phyloP scores from a whole-genome alignment of 805 yeast genomes.

The Danielia oregonensis region DNA sequence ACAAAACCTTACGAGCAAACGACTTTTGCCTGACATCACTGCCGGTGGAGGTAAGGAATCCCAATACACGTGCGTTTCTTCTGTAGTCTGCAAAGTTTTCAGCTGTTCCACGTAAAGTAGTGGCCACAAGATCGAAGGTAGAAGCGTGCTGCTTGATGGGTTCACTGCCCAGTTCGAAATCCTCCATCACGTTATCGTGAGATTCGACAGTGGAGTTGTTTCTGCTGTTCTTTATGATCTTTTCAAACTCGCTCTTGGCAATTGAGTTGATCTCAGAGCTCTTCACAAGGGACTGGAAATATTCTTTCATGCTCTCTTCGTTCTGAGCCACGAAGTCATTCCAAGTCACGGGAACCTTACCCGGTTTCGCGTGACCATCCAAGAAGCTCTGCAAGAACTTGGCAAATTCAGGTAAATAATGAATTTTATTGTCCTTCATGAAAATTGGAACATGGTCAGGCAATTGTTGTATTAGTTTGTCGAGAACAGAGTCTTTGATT shows the following conservation, averaged over 20 bases:
- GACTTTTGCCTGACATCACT: slow-evolving; percentile 12
- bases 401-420: slow-evolving; percentile 37
- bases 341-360: slow-evolving; percentile 18
- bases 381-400: slow-evolving; percentile 30
- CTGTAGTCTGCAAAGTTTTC: slow-evolving; percentile 39
- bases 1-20: slow-evolving; percentile 23
- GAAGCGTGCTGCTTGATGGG: slow-evolving; percentile 8
- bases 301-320: slow-evolving; percentile 17
- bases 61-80: slow-evolving; percentile 37
- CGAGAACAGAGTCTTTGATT: slow-evolving; percentile 16
- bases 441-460: slow-evolving; percentile 33
- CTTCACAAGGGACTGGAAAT: slow-evolving; percentile 10
- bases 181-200: slow-evolving; percentile 24
- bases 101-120: slow-evolving; percentile 31
- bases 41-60: slow-evolving; percentile 33
- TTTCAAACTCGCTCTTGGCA: slow-evolving; percentile 21
- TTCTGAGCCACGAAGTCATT: slow-evolving; percentile 20
- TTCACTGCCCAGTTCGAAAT: slow-evolving; percentile 16
- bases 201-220: slow-evolving; percentile 23
- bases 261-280: slow-evolving; percentile 13
- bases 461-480: slow-evolving; percentile 18
- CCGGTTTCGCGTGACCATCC: slow-evolving; percentile 20
- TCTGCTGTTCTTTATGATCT: slow-evolving; percentile 17
- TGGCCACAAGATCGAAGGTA: slow-evolving; percentile 23
- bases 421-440: slow-evolving; percentile 30